Evolutionary conservation across 1,139 yeast species (phyloP).

Genomic region (Zygoascus hellenicus): DNA sequence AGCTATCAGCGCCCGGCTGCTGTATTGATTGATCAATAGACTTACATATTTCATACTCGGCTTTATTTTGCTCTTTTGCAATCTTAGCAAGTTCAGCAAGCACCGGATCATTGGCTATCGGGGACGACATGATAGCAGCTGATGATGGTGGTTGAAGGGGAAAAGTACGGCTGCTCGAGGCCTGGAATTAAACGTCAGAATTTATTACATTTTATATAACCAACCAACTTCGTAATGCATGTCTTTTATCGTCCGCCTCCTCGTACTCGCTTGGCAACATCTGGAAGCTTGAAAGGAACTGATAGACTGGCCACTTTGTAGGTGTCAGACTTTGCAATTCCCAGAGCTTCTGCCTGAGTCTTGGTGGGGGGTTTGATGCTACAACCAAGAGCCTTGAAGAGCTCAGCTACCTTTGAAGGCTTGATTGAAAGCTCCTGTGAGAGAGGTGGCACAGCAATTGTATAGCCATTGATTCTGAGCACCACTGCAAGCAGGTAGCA

Average conservation of each 20-base stretch:
- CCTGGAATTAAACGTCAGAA: neutral
- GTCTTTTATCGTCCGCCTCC: conserved; percentile 11
- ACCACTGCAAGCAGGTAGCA: conserved; percentile 70
- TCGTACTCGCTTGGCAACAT: conserved; percentile 65
- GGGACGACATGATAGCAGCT: conserved; percentile 1
- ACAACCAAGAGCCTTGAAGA: conserved; percentile 83
- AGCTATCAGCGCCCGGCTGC: too few species aligned
- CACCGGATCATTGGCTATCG: conserved; percentile 6
- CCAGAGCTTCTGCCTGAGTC: conserved; percentile 77
- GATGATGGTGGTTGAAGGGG: neutral
- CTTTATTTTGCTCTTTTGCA: conserved; percentile 44
- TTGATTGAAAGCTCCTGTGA: conserved; percentile 82
- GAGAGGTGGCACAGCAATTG: conserved; percentile 71
- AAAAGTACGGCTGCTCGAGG: neutral
- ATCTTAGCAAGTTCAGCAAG: conserved; percentile 37
- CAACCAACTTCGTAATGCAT: neutral
- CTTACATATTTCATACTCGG: conserved; percentile 29
- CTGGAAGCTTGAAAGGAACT: conserved; percentile 90
- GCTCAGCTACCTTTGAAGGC: conserved; percentile 62
- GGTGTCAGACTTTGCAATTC: conserved; percentile 63
- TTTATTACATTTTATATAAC: neutral
- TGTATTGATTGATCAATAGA: too few species aligned
- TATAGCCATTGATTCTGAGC: conserved; percentile 70
- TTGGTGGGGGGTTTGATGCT: conserved; percentile 66
- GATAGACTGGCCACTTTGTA: conserved; percentile 77